These are phyloP conservation scores for Galerina sulciceps DNA, from an alignment of 768 basidiomycete genomes.

Conservation along the genomic window DNA sequence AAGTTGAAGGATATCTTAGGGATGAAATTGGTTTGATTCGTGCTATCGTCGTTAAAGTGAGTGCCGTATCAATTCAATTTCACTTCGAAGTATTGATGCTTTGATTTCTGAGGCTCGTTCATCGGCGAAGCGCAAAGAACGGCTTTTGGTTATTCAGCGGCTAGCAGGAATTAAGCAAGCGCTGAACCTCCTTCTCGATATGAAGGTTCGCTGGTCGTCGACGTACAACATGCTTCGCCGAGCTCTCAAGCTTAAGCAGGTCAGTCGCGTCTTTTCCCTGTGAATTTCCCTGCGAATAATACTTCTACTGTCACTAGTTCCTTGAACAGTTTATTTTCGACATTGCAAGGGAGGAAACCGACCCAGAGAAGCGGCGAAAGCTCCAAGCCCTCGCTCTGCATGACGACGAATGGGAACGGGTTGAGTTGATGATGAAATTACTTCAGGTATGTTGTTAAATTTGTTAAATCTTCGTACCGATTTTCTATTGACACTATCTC, in stretches of 20 bases:
- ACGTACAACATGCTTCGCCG: conserved; percentile 10
- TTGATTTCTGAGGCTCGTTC: conserved; percentile 1
- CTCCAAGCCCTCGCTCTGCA: conserved; percentile 1
- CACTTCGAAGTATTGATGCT: neutral
- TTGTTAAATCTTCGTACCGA: conserved; percentile 7
- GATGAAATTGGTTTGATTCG: conserved; percentile 34
- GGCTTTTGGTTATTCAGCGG: conserved; percentile 8
- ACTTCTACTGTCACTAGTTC: neutral
- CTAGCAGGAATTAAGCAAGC: neutral
- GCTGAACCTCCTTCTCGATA: conserved; percentile 19
- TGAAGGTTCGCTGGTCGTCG: conserved; percentile 24
- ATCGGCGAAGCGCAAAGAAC: conserved; percentile 15
- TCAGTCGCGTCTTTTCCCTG: neutral
- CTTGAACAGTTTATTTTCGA: conserved; percentile 10
- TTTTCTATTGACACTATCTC: neutral
- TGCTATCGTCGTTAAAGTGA: conserved; percentile 30
- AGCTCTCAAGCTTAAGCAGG: conserved; percentile 6
- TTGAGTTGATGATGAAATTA: conserved; percentile 12
- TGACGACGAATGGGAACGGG: conserved; percentile 15
- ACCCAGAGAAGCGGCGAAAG: conserved; percentile 6
- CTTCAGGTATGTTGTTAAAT: conserved; percentile 6
- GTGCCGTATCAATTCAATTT: neutral
- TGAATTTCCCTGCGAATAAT: neutral
- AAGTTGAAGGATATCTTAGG: conserved; percentile 4
- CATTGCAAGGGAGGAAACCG: conserved; percentile 3